Conservation (phyloP, 352 stramenopile genomes). For the Peronospora farinosa region DNA sequence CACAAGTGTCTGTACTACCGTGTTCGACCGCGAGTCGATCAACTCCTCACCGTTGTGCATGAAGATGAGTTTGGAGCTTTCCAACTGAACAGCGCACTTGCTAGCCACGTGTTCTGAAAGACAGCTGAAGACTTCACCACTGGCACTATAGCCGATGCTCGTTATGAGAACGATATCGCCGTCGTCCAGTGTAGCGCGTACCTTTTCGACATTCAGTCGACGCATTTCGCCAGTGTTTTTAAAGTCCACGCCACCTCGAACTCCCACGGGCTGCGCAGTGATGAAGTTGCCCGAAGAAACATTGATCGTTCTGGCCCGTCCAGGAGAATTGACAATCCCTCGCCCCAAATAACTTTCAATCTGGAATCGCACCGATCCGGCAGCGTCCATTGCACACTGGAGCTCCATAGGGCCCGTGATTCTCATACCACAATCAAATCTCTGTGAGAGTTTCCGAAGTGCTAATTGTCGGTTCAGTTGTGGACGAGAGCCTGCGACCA, state of each 20-base stretch:
- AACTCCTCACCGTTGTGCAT: conserved; percentile 86
- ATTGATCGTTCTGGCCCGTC: conserved; percentile 73
- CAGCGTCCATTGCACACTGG: conserved; percentile 92
- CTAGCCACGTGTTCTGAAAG: conserved; percentile 85
- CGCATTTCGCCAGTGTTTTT: conserved; percentile 92
- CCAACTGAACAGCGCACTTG: conserved; percentile 79
- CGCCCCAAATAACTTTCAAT: conserved; percentile 83
- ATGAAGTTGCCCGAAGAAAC: conserved; percentile 97
- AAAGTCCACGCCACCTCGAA: conserved; percentile 83
- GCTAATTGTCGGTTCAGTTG: conserved; percentile 91
- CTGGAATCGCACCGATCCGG: conserved; percentile 84
- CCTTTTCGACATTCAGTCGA: conserved; percentile 88
- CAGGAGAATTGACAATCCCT: conserved; percentile 80
- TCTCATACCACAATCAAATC: conserved; percentile 75
- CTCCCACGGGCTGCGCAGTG: conserved; percentile 86
- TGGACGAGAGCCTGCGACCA: conserved; percentile 92
- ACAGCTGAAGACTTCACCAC: conserved; percentile 91
- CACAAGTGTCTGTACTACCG: conserved; percentile 69
- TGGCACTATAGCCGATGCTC: conserved; percentile 92
- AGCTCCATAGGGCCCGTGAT: conserved; percentile 91
- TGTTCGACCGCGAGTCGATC: conserved; percentile 74
- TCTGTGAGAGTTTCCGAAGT: conserved; percentile 54
- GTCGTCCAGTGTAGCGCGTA: conserved; percentile 87
- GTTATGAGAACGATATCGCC: conserved; percentile 96
- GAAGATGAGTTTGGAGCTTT: conserved; percentile 86